Evolutionary conservation across 768 basidiomycete genomes (phyloP), one percentile per base, ranked within the genome.

Genomic region (Leccinum olivaceopallidum): DNA sequence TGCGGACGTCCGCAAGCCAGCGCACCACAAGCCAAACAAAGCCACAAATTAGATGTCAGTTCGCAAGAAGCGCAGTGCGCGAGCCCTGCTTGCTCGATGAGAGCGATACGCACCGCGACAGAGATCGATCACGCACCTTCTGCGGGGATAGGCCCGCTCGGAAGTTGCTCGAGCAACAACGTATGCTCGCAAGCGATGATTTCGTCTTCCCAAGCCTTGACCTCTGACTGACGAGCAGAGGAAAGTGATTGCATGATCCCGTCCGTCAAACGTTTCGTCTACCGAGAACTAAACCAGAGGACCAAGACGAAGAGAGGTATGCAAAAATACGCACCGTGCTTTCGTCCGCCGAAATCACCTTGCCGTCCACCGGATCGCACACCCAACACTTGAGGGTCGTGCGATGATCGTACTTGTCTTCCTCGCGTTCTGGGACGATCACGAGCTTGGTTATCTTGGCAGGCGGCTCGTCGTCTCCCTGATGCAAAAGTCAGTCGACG

Each of bases 121-220:
- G 37, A 39, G 32, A 52, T 14, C 9, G 7, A 47, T 36, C 4
- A 22, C 61, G 5, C 18, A 72, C 72, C 72, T 63, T 75, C 64
- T 3, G 67, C 55, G 0, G 72, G 63, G n/a, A 72, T 75, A 1
- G 53, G 22, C 6, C 64, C 71, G n/a, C 62, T 62, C 4, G 62
- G 49, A 0, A 68, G 70, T 63, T 88, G 88, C 37, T 83, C 72
- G 4, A 90, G 73, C 12, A 80, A 79, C 12, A 83, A 72, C 8
- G 86, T 82, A 64, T 99, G 97, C 69, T 93, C 88, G 80, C 97
- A 99, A 7, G 93, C 75, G 0, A 79, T 68, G 47, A 97, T 88
- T 65, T 98, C 96, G 73, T 98, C 95, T 72, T 98, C 94, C 97
- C 97, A 99, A 6, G 97, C 90, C 75, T 97, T 90, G 53, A 99